phyloP scores from a whole-genome alignment of 257 asterid species.

The Solanum chmielewskii region DNA sequence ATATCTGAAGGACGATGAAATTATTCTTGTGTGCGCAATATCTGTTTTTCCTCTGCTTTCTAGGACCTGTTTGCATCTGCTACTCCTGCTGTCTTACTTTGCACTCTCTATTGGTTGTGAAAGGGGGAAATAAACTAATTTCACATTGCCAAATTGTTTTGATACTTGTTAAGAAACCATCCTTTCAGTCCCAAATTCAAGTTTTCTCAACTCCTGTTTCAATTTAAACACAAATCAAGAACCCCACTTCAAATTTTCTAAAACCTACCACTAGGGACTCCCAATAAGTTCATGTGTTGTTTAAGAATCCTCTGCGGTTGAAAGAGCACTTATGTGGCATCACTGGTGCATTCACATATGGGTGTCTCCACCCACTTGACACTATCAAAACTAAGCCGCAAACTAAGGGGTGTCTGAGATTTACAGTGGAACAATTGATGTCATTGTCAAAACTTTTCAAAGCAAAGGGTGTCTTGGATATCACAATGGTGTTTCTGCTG shows the following conservation, averaged over 20 bases:
- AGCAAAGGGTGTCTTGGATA: constrained; percentile 61
- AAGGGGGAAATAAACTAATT: not conserved
- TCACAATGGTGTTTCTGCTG: constrained; percentile 85
- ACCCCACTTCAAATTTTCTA: constrained; percentile 27
- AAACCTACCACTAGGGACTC: constrained; percentile 61
- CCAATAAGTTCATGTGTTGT: constrained; percentile 38
- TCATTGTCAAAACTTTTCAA: constrained; percentile 58
- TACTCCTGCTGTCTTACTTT: not conserved
- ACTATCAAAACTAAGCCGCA: constrained; percentile 88
- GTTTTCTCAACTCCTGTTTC: constrained; percentile 58
- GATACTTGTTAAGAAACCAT: not conserved
- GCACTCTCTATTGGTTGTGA: not conserved
- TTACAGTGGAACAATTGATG: constrained; percentile 65
- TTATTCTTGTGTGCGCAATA: not conserved
- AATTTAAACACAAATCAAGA: constrained; percentile 13
- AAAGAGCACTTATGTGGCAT: constrained; percentile 73
- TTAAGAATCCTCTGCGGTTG: constrained; percentile 75
- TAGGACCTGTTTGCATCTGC: not conserved
- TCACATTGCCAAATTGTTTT: not conserved
- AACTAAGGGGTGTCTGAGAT: constrained; percentile 75
- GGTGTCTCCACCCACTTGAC: constrained; percentile 82
- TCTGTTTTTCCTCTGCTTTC: not conserved
- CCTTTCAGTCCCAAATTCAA: not conserved
- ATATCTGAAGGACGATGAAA: not conserved
- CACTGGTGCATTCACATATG: constrained; percentile 93